Percentiles rank a stretch among this genome's conserved stretches.
These are phyloP conservation scores for Lunasporangiospora selenospora DNA, from an alignment of 192 early-diverging fungal species.

Conservation along the genomic window DNA sequence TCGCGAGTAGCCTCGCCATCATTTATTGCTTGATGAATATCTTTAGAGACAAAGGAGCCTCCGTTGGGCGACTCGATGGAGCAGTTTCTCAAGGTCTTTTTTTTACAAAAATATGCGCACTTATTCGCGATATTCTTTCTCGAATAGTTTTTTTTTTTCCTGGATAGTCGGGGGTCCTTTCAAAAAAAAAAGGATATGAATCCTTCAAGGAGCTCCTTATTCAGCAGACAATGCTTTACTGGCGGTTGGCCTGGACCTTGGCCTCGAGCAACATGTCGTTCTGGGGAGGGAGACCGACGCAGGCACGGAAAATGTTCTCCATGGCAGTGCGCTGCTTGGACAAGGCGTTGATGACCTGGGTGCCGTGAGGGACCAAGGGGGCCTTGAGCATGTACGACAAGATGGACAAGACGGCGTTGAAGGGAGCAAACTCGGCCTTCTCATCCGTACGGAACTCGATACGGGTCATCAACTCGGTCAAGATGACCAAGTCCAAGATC, in stretches of 20 bases:
- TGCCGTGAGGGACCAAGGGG: constrained; percentile 90
- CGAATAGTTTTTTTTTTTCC: neutral
- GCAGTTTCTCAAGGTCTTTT: constrained; percentile 2
- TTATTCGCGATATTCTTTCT: neutral
- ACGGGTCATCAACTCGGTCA: constrained; percentile 98
- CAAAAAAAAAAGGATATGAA: neutral
- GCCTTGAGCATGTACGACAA: constrained; percentile 97
- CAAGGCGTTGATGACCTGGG: constrained; percentile 96
- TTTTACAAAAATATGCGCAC: neutral
- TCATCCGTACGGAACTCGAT: constrained; percentile 86
- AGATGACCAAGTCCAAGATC: constrained; percentile 94
- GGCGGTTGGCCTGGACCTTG: constrained; percentile 60
- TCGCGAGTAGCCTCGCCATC: constrained; percentile 13
- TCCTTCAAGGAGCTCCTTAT: too few relatives aligned
- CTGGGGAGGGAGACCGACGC: constrained; percentile 93
- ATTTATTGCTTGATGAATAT: constrained; percentile 11
- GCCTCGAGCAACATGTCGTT: constrained; percentile 98
- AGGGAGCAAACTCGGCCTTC: constrained; percentile 78
- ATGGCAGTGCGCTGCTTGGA: constrained; percentile 95
- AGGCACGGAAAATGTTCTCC: constrained; percentile 98
- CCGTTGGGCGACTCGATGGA: too few relatives aligned
- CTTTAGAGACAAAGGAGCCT: too few relatives aligned
- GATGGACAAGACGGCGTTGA: constrained; percentile 96
- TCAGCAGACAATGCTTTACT: constrained; percentile 12
- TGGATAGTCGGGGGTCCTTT: neutral